Evolutionary conservation across 2,329 filamentous ascomycete genomes (phyloP).

Genomic region (Colletotrichum zoysiae): DNA sequence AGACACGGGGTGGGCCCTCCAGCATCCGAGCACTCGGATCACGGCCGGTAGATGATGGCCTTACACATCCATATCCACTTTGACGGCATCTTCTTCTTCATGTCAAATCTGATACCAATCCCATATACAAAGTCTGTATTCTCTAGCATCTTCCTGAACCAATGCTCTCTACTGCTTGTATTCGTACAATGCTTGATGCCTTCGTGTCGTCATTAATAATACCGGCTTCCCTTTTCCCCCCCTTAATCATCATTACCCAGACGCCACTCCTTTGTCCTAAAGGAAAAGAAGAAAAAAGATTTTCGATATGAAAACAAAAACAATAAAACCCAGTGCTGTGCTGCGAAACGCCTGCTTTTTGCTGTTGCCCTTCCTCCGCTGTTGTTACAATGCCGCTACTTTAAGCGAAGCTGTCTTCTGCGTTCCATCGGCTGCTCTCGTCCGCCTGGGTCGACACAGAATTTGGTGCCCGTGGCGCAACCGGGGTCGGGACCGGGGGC

Average conservation of each 20-base stretch:
- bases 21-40: slow-evolving; percentile 7
- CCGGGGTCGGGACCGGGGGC: not conserved
- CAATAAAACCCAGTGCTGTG: slow-evolving; percentile 3
- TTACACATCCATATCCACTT: not conserved
- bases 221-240: slow-evolving; percentile 24
- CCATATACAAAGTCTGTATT: slow-evolving; percentile 34
- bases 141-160: slow-evolving; percentile 25
- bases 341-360: slow-evolving; percentile 30
- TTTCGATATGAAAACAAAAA: slow-evolving; percentile 28
- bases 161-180: slow-evolving; percentile 38
- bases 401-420: slow-evolving; percentile 60
- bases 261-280: slow-evolving; percentile 20
- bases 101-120: not conserved
- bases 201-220: slow-evolving; percentile 40
- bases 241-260: slow-evolving; percentile 24
- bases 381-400: slow-evolving; percentile 24
- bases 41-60: not conserved
- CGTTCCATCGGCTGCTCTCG: slow-evolving; percentile 53
- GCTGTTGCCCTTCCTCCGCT: not conserved
- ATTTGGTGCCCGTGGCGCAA: not conserved
- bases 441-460: slow-evolving; percentile 20
- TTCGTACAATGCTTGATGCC: slow-evolving; percentile 39
- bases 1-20: slow-evolving; percentile 13
- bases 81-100: not conserved
- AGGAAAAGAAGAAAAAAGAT: not conserved